A percentile compares a stretch with the other conserved stretches of the same genome.
phyloP scores from a whole-genome alignment of 2,329 filamentous ascomycete genomes.

The Microascus cirrosus region DNA sequence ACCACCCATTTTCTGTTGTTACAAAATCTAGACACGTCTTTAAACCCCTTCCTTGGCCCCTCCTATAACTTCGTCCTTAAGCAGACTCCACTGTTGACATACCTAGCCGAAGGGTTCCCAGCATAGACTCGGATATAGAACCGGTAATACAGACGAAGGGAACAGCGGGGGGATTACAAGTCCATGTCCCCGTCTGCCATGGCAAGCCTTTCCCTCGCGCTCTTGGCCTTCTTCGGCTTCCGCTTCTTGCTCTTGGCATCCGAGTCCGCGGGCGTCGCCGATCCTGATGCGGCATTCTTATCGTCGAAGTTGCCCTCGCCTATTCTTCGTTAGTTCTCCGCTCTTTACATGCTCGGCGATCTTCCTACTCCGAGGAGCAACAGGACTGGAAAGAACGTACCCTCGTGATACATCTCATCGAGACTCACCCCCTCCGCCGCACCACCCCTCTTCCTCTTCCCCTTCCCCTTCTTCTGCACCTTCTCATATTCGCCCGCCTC shows the following conservation, averaged over 20 bases:
- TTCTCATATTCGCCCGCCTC: conserved; percentile 60
- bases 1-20: no score
- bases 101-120: no score
- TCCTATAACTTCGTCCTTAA: no score
- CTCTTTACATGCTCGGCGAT: not conserved
- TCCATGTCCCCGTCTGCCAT: conserved; percentile 51
- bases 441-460: conserved; percentile 37
- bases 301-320: conserved; percentile 97
- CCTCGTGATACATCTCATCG: conserved; percentile 99
- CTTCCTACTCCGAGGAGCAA: not conserved
- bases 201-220: conserved; percentile 55
- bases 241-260: conserved; percentile 46
- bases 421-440: conserved; percentile 45
- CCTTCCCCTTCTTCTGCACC: conserved; percentile 47
- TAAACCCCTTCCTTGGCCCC: no score
- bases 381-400: conserved; percentile 40
- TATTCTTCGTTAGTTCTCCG: conserved; percentile 25
- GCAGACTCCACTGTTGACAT: no score
- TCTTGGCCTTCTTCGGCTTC: conserved; percentile 48
- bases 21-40: no score
- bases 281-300: conserved; percentile 62
- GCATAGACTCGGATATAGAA: no score
- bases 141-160: not conserved
- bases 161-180: not conserved
- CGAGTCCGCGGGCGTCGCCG: conserved; percentile 59